These are phyloP conservation scores for Cryphonectria parasitica DNA, from an alignment of 2,329 filamentous ascomycete species.

Conservation along the genomic window DNA sequence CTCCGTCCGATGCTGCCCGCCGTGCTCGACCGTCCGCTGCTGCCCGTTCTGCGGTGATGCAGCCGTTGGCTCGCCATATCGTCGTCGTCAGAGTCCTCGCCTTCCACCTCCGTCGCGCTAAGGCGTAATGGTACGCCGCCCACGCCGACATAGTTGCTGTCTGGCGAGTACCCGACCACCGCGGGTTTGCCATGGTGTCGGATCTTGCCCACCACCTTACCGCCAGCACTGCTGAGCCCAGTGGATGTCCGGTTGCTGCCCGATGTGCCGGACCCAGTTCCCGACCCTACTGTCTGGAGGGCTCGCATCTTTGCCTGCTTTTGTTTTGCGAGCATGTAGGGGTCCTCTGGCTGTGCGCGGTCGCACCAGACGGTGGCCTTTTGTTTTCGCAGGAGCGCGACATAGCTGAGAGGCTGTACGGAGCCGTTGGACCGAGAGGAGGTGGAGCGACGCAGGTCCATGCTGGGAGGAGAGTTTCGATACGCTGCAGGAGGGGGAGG, in stretches of 20 bases:
- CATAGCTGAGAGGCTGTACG: conserved; percentile 74
- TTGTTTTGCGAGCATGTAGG: conserved; percentile 79
- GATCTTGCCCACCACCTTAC: conserved; percentile 81
- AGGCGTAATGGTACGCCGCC: conserved; percentile 87
- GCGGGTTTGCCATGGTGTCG: conserved; percentile 82
- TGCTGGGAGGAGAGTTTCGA: conserved; percentile 53
- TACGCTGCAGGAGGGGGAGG: conserved; percentile 58
- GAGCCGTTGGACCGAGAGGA: conserved; percentile 73
- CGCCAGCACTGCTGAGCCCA: conserved; percentile 59
- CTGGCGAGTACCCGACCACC: conserved; percentile 77
- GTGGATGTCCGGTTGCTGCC: conserved; percentile 61
- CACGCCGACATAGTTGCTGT: conserved; percentile 72
- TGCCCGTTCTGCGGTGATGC: conserved; percentile 73
- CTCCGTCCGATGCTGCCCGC: conserved; percentile 50
- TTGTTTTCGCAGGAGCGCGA: conserved; percentile 93
- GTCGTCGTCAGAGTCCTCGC: conserved; percentile 80
- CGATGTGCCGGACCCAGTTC: conserved; percentile 49
- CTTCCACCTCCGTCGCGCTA: conserved; percentile 93
- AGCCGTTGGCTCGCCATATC: conserved; percentile 55
- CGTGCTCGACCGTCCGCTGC: conserved; percentile 74
- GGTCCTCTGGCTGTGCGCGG: conserved; percentile 88
- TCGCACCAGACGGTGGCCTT: conserved; percentile 99
- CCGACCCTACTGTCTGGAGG: conserved; percentile 75
- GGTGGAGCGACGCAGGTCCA: conserved; percentile 73
- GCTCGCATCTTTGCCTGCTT: conserved; percentile 86